Evolutionary conservation across 305 asterid genomes (phyloP).

Genomic region (Fraxinus angustifolia): DNA sequence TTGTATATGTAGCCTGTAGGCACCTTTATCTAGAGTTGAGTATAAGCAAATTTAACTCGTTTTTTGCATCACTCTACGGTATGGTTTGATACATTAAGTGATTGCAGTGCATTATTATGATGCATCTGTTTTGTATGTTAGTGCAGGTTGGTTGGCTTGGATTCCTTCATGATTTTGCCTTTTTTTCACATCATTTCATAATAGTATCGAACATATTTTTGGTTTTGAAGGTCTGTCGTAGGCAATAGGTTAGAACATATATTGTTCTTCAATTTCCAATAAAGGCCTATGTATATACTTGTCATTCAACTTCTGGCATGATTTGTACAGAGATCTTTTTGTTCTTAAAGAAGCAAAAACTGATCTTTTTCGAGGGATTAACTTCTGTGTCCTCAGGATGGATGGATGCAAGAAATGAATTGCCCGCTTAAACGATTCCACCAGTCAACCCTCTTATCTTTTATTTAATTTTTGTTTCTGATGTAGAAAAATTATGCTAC

Average conservation of each 20-base stretch:
- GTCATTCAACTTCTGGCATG: no score
- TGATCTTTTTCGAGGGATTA: neutral
- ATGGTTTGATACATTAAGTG: neutral
- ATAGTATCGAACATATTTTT: neutral
- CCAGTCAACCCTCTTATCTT: neutral
- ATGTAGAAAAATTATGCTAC: neutral
- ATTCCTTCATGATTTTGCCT: neutral
- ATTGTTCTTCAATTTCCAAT: no score
- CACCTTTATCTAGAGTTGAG: neutral
- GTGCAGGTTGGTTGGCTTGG: neutral
- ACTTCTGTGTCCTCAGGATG: neutral
- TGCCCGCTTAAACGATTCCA: neutral
- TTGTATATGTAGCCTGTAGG: neutral
- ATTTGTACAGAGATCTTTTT: neutral
- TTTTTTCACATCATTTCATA: neutral
- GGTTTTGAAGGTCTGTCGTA: neutral
- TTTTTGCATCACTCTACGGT: neutral
- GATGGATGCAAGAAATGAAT: neutral
- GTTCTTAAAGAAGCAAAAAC: neutral
- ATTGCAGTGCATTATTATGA: neutral
- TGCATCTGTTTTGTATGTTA: neutral
- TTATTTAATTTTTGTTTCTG: neutral
- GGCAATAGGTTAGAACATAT: neutral
- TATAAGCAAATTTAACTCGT: no score
- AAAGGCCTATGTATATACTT: no score